Conservation (phyloP, 208 protist species). For the Acanthamoeba royreba region DNA sequence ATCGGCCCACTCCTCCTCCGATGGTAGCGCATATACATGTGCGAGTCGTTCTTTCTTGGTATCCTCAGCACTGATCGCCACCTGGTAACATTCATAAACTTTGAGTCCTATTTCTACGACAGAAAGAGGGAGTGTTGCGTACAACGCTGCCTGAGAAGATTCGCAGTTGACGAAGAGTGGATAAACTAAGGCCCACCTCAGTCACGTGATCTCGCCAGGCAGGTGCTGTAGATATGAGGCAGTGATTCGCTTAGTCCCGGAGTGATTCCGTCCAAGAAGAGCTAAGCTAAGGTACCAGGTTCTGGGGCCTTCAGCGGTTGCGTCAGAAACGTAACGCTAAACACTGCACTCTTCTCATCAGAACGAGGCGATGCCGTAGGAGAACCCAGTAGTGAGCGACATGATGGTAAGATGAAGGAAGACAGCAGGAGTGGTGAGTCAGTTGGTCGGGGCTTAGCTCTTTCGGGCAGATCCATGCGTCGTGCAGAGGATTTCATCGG, state of each 20-base stretch:
- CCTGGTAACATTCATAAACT: too few relatives aligned
- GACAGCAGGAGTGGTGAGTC: neutral
- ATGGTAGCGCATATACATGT: neutral
- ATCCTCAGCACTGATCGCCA: neutral
- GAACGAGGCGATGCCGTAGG: neutral
- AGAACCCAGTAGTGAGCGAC: neutral
- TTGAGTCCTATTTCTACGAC: neutral
- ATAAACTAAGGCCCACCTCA: neutral
- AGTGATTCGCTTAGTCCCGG: neutral
- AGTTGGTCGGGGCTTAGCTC: neutral
- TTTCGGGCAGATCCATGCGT: neutral
- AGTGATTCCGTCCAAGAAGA: neutral
- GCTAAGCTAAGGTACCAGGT: neutral
- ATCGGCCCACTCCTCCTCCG: neutral
- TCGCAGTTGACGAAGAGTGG: neutral
- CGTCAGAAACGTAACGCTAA: neutral
- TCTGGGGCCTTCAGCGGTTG: neutral
- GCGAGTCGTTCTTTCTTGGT: neutral
- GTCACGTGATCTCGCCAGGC: neutral
- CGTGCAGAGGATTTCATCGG: neutral
- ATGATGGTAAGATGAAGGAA: neutral
- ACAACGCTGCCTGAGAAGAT: constrained; percentile 30
- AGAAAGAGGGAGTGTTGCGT: neutral
- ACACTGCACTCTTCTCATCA: neutral
- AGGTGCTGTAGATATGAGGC: neutral